Evolutionary conservation across 2,329 filamentous ascomycete species (phyloP).

Genomic region (Cercospora sp.): DNA sequence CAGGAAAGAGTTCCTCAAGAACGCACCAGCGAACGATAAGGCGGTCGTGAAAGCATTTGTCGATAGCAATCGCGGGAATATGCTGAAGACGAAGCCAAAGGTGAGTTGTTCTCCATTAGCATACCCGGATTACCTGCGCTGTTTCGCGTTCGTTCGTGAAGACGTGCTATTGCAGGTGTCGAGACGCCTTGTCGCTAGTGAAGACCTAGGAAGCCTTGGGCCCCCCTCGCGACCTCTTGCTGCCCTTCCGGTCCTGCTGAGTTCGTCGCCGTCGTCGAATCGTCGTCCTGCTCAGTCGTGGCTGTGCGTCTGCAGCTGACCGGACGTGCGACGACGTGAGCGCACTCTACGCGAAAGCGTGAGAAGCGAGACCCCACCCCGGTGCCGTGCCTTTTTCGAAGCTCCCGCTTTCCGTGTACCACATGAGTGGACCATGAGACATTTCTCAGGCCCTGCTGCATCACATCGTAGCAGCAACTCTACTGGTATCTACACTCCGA

Average conservation of each 20-base stretch:
- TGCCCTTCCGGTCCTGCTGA: background rate
- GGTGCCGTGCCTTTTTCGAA: background rate
- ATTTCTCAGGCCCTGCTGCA: background rate
- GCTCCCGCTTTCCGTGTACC: background rate
- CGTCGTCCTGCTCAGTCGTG: background rate
- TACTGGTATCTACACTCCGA: background rate
- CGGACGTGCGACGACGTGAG: background rate
- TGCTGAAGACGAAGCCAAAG: slow-evolving; percentile 84
- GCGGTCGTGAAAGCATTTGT: slow-evolving; percentile 59
- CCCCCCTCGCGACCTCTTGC: background rate
- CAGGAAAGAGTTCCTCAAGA: slow-evolving; percentile 58
- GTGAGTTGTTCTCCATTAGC: slow-evolving; percentile 51
- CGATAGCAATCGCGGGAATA: slow-evolving; percentile 66
- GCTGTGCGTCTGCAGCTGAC: background rate
- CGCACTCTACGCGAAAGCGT: background rate
- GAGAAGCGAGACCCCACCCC: background rate
- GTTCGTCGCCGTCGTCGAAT: background rate
- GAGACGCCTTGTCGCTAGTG: background rate
- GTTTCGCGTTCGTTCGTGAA: background rate
- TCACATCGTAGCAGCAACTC: background rate
- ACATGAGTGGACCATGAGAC: background rate
- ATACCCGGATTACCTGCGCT: background rate
- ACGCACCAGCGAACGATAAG: slow-evolving; percentile 58
- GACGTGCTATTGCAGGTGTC: background rate
- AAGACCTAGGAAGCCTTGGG: background rate